Conservation (phyloP, 2,329 filamentous ascomycete genomes). For the Sporothrix pseudoabietina region DNA sequence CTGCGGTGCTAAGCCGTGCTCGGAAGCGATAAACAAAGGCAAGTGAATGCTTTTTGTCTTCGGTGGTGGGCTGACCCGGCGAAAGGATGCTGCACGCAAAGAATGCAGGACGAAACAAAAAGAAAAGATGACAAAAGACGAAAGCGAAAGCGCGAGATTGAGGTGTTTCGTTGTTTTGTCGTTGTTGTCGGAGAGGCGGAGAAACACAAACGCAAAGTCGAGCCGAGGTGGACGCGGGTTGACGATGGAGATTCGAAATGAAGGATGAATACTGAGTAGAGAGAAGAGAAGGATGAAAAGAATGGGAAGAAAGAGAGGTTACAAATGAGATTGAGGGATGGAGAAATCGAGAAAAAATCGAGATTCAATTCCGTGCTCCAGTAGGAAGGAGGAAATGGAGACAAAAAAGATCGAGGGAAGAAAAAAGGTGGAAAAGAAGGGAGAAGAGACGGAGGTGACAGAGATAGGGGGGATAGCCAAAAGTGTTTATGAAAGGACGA, state of each 20-base stretch:
- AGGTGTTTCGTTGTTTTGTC: background rate
- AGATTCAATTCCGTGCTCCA: background rate
- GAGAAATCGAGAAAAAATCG: background rate
- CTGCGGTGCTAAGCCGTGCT: slow-evolving; percentile 8
- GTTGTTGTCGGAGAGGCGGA: background rate
- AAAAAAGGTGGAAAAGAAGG: slow-evolving; percentile 1
- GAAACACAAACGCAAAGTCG: background rate
- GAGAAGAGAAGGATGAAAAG: background rate
- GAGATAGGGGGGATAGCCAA: slow-evolving; percentile 3
- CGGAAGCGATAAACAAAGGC: slow-evolving; percentile 32
- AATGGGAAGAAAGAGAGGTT: background rate
- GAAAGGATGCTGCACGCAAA: background rate
- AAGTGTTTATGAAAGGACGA: slow-evolving; percentile 28
- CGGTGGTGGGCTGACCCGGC: background rate
- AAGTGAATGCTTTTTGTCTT: slow-evolving; percentile 33
- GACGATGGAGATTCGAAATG: background rate
- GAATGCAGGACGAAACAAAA: slow-evolving; percentile 16
- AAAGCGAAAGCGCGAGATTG: background rate
- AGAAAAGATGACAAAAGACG: background rate
- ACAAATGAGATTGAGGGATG: slow-evolving; percentile 10
- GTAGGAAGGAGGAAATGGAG: background rate
- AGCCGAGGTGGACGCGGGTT: slow-evolving; percentile 10
- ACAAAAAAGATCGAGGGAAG: slow-evolving; percentile 1
- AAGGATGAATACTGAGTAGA: background rate
- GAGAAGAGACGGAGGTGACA: background rate